These are phyloP conservation scores for Skeletonema menzelii DNA, from an alignment of 108 stramenopile species.

Conservation along the genomic window DNA sequence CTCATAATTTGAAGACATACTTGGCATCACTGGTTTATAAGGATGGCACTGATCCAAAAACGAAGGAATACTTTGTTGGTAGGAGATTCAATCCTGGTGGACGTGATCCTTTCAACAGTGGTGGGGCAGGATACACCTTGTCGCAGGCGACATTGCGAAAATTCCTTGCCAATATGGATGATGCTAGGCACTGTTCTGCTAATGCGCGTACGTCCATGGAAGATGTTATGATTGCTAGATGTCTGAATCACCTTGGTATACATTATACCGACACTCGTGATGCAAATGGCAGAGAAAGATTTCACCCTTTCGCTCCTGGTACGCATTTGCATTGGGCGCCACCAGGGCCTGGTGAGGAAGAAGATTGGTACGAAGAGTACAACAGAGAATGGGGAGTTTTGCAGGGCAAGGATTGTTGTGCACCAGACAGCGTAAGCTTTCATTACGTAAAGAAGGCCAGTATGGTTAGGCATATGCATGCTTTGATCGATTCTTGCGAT, in stretches of 20 bases:
- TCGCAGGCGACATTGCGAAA: conserved; percentile 51
- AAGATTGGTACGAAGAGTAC: conserved; percentile 74
- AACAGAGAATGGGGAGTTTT: conserved; percentile 73
- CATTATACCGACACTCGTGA: conserved; percentile 69
- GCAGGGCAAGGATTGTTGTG: conserved; percentile 78
- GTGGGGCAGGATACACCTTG: conserved; percentile 70
- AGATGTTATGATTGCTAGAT: conserved; percentile 65
- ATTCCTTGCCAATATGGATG: conserved; percentile 42
- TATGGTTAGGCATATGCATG: conserved; percentile 76
- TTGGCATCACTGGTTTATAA: conserved; percentile 39
- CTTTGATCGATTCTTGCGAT: conserved; percentile 56
- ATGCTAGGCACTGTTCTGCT: conserved; percentile 51
- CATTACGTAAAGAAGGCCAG: conserved; percentile 86
- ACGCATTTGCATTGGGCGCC: conserved; percentile 57
- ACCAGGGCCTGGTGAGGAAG: conserved; percentile 15
- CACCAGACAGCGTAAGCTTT: conserved; percentile 86
- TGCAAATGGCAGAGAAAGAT: conserved; percentile 64
- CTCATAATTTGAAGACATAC: conserved; percentile 84
- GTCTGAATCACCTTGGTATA: conserved; percentile 44
- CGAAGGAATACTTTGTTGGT: conserved; percentile 75
- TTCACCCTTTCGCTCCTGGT: conserved; percentile 79
- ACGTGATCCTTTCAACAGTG: conserved; percentile 75
- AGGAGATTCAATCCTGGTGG: conserved; percentile 57
- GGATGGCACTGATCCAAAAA: conserved; percentile 39
- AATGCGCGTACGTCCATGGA: conserved; percentile 53